phyloP scores from a whole-genome alignment of 1,284 basidiomycete genomes.

The Spongispora temasekensis region DNA sequence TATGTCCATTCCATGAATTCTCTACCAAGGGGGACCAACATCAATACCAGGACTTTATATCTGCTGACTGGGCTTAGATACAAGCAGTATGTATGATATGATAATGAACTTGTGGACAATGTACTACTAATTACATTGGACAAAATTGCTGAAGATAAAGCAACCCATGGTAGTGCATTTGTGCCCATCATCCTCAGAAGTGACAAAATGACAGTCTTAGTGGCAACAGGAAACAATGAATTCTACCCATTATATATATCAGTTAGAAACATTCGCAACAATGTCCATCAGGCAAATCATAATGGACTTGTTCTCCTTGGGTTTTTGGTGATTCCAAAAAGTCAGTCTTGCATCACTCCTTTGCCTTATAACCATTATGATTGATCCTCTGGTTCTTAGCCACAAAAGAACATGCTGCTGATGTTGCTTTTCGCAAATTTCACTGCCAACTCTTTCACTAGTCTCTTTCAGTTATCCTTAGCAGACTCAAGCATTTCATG shows the following conservation, averaged over 20 bases:
- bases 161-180: neutral
- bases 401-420: neutral
- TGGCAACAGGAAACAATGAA: neutral
- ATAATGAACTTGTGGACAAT: too few relatives aligned
- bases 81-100: neutral
- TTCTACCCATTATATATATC: slow-evolving; percentile 1
- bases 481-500: slow-evolving; percentile 11
- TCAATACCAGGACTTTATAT: neutral
- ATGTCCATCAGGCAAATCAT: neutral
- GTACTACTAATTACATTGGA: too few relatives aligned
- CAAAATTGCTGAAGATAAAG: neutral
- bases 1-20: neutral
- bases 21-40: neutral
- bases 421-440: neutral
- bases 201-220: neutral
- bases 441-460: neutral
- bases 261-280: neutral
- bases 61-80: neutral
- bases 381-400: neutral
- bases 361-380: neutral
- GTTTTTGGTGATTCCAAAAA: neutral
- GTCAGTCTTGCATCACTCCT: neutral
- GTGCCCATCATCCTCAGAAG: neutral
- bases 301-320: neutral
- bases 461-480: neutral